Base-by-base conservation (phyloP, 192 early-diverging fungal genomes). In the Coemansia sp. region DNA sequence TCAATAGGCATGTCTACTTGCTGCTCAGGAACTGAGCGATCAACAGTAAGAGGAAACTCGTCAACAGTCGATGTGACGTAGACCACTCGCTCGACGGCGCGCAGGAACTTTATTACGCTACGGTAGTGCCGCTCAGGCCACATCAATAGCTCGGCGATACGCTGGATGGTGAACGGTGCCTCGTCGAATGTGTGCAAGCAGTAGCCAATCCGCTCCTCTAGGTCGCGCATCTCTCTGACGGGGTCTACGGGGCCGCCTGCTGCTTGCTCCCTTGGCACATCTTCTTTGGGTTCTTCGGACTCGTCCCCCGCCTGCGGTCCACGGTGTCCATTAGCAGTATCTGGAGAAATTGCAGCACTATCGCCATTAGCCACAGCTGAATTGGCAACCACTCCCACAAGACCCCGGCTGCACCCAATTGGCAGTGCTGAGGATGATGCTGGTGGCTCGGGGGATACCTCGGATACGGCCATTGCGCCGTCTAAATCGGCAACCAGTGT, bases 131-230 rank as follows among this genome's bases (percentile, higher is more conserved):
- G 71, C 51, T 77, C 70, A 13, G 80, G 72, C 68, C 69, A 71
- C 23, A 59, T 62, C 35, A 77, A 39, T 43, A 83, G 69, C 59
- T 83, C 80, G 38, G 69, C 68, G 3, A 83, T 74, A 16, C 80
- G 70, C 57, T 83, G 80, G 18, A 83, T 77, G 0, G 80, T 83
- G 45, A 83, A 83, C 6, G 80, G 80, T 13, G 80, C 73, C 7
- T 80, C 77, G 39, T 74, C 77, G 40, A 80, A 80, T 13, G 77
- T 69, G 33, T 67, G 77, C 59, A 80, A 53, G 23, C 66, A 68
- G 63, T 80, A 74, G 13, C 57, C 59, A 35, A 80, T 71, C 1
- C 77, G 72, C 23, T 71, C 73, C 28, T 80, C 72, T 3, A 80
- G 63, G 21, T 80, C 77, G 42, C 59, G 65, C 16, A 76, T 66